phyloP scores from a whole-genome alignment of 176 grass and related monocot genomes.

The Oryza glumipatula region DNA sequence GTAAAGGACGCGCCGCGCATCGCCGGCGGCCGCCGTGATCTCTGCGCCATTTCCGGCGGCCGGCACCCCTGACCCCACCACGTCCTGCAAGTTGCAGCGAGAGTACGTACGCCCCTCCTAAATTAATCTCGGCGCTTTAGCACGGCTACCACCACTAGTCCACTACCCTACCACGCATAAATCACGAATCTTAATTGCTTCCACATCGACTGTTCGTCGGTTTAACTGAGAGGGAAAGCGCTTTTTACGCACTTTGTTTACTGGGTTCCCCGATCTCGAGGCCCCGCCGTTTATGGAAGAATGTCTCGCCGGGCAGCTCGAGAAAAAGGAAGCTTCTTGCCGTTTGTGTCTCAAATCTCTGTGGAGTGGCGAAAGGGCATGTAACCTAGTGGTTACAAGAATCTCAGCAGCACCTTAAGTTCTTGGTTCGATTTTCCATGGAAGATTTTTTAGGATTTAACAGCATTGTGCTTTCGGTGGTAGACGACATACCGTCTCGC shows the following conservation, averaged over 20 bases:
- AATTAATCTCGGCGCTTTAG: not conserved
- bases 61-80: not conserved
- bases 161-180: not conserved
- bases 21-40: not conserved
- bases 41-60: not conserved
- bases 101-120: not conserved
- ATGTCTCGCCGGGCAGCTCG: slow-evolving; percentile 16
- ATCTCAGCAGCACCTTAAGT: too few species aligned
- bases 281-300: not conserved
- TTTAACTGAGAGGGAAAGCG: not conserved
- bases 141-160: not conserved
- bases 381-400: too few species aligned
- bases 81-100: not conserved
- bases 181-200: not conserved
- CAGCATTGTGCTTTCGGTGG: too few species aligned
- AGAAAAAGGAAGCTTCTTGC: not conserved
- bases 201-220: not conserved
- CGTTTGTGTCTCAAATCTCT: not conserved
- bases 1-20: not conserved
- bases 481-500: too few species aligned
- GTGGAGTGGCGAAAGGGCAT: too few species aligned
- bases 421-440: too few species aligned
- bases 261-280: not conserved
- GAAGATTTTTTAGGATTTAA: too few species aligned
- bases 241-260: not conserved